A percentile compares a stretch with the other conserved stretches of the same genome.
Evolutionary conservation across 352 stramenopile genomes (phyloP).

Genomic region (Pelagophyceae sp.): DNA sequence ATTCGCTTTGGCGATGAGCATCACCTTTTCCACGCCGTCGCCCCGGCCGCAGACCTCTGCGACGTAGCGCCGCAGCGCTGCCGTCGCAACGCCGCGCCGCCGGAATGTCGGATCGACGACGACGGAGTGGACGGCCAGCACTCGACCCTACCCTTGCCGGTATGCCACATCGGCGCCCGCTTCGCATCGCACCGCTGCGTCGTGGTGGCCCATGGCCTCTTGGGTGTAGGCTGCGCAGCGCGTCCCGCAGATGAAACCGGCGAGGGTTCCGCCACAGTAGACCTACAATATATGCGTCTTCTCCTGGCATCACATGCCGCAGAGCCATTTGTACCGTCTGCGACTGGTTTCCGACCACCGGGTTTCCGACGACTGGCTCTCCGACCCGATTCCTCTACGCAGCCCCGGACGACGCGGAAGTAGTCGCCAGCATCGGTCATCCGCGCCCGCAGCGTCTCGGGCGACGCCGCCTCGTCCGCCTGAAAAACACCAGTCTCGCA

Average conservation of each 20-base stretch:
- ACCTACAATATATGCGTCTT: too few species aligned
- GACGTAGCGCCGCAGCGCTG: constrained; percentile 73
- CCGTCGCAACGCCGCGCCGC: constrained; percentile 53
- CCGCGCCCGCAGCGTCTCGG: constrained; percentile 63
- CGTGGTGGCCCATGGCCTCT: constrained; percentile 63
- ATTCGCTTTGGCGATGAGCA: constrained; percentile 66
- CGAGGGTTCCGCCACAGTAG: constrained; percentile 45
- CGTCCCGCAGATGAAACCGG: constrained; percentile 78
- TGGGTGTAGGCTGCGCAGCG: constrained; percentile 53
- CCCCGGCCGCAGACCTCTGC: constrained; percentile 25
- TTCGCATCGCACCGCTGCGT: too few species aligned
- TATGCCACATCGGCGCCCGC: too few species aligned
- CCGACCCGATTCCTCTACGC: too few species aligned
- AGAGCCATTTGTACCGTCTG: too few species aligned
- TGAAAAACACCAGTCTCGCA: too few species aligned
- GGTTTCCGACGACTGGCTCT: too few species aligned
- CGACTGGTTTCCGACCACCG: too few species aligned
- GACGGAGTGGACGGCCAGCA: constrained; percentile 78
- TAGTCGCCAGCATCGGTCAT: constrained; percentile 62
- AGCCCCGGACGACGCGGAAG: too few species aligned
- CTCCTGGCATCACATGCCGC: too few species aligned
- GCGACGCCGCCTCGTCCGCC: constrained; percentile 68
- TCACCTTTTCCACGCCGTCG: constrained; percentile 50
- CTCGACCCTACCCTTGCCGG: too few species aligned
- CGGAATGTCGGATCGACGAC: constrained; percentile 58